A percentile compares a stretch with the other conserved stretches of the same genome.
phyloP scores from a whole-genome alignment of 257 asterid genomes.

The Solanum chiquidenum region DNA sequence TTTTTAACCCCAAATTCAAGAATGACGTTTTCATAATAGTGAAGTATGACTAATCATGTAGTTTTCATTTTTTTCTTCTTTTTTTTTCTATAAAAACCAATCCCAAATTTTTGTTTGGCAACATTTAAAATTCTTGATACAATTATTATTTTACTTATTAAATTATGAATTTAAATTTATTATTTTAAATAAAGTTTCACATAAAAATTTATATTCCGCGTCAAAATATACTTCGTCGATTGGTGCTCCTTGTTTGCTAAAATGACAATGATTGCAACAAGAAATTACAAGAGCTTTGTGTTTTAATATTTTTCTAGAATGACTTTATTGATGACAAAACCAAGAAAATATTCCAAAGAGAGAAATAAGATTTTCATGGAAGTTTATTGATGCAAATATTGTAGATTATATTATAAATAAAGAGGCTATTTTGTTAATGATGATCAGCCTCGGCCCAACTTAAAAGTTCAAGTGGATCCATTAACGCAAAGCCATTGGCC shows the following conservation, averaged over 20 bases:
- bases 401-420: too few relatives aligned
- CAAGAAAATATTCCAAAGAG: neutral
- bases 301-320: neutral
- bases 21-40: too few relatives aligned
- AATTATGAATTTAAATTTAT: neutral
- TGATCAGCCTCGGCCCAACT: neutral
- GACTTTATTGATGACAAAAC: neutral
- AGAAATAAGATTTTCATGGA: neutral
- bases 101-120: neutral
- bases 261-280: neutral
- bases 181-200: too few relatives aligned
- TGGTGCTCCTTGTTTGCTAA: neutral
- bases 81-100: neutral
- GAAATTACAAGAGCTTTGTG: neutral
- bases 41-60: neutral
- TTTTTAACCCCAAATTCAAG: too few relatives aligned
- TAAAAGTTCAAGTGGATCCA: conserved; percentile 1
- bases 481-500: conserved; percentile 25
- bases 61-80: too few relatives aligned
- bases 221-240: neutral
- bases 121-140: neutral
- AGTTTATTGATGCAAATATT: neutral
- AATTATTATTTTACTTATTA: too few relatives aligned
- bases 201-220: too few relatives aligned
- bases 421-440: neutral